Conservation (phyloP, 139 green algal genomes). For the Zygnema cylindricum region DNA sequence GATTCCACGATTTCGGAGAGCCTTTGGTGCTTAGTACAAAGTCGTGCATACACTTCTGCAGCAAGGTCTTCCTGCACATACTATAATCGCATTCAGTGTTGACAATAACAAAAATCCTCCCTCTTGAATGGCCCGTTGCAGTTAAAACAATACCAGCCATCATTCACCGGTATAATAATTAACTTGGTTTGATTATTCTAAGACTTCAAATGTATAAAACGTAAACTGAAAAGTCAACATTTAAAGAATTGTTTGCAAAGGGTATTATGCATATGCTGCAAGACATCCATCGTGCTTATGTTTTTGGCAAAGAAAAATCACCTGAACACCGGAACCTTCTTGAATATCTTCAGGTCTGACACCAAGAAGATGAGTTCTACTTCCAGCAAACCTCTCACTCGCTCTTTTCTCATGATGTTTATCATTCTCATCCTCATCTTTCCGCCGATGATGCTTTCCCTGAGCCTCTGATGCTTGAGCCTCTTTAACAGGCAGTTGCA, state of each 20-base stretch:
- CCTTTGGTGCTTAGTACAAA: not conserved
- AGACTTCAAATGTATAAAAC: not conserved
- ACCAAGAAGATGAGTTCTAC: no score
- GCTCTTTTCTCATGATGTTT: no score
- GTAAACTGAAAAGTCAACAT: not conserved
- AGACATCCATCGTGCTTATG: not conserved
- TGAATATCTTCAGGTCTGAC: not conserved
- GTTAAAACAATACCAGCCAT: no score
- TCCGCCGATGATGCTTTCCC: no score
- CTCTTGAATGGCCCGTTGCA: no score
- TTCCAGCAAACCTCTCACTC: no score
- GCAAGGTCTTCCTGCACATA: not conserved
- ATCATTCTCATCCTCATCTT: no score
- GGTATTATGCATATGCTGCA: not conserved
- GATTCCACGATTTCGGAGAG: not conserved
- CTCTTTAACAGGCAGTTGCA: not conserved
- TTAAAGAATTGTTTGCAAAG: not conserved
- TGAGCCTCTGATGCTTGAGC: no score
- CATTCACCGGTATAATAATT: not conserved
- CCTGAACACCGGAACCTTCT: not conserved
- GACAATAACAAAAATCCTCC: not conserved
- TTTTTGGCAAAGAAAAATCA: not conserved
- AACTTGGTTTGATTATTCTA: not conserved
- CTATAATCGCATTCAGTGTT: not conserved
- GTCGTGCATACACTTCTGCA: not conserved